These are phyloP conservation scores for Erysiphe pulchra DNA, from an alignment of 2,329 filamentous ascomycete species.

Conservation along the genomic window DNA sequence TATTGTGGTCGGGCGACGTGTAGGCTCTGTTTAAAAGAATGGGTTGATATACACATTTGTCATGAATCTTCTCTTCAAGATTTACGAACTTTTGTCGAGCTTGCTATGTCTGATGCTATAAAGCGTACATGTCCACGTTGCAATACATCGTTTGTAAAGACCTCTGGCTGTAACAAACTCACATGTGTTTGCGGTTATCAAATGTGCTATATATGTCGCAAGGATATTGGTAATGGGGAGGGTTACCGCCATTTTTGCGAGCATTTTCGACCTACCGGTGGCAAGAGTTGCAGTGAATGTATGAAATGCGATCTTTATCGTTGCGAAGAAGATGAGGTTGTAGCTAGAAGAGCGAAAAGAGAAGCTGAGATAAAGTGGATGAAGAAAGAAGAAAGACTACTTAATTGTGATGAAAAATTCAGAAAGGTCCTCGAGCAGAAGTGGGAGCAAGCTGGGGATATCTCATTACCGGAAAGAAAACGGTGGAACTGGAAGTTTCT, in stretches of 20 bases:
- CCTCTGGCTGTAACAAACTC: constrained; percentile 85
- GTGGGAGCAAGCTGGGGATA: constrained; percentile 7
- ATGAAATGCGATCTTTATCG: constrained; percentile 48
- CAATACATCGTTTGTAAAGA: constrained; percentile 79
- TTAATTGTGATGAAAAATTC: constrained; percentile 28
- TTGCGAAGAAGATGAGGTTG: constrained; percentile 47
- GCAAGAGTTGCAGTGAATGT: constrained; percentile 52
- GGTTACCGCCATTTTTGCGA: constrained; percentile 92
- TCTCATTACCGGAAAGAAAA: constrained; percentile 7
- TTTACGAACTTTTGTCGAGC: constrained; percentile 70
- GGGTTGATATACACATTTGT: constrained; percentile 75
- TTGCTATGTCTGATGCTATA: constrained; percentile 76
- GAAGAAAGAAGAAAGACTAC: constrained; percentile 31
- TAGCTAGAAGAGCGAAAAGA: constrained; percentile 41
- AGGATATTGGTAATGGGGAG: constrained; percentile 38
- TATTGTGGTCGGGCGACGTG: constrained; percentile 49
- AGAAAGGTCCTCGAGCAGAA: constrained; percentile 30
- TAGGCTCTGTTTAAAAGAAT: constrained; percentile 54
- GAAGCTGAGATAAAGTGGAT: constrained; percentile 50
- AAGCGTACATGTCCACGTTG: constrained; percentile 89
- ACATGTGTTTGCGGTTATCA: constrained; percentile 88
- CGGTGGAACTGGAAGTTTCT: constrained; percentile 6
- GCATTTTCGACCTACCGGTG: constrained; percentile 67
- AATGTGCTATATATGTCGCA: constrained; percentile 94
- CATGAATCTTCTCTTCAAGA: constrained; percentile 63